Conservation (phyloP, 352 stramenopile genomes). For the Phytophthora citrophthora region DNA sequence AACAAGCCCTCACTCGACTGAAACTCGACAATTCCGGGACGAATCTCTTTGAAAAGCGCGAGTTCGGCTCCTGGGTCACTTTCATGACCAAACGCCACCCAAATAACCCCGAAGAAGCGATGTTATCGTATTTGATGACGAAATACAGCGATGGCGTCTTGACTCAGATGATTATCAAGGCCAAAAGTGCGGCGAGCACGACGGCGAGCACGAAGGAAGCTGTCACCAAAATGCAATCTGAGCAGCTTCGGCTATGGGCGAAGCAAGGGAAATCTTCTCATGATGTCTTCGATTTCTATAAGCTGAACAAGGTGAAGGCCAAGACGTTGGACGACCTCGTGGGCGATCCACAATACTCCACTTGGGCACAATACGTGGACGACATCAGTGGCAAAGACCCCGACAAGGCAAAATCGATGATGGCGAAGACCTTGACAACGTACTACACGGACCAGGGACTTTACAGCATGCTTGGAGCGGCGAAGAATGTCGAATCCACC, state of each 20-base stretch:
- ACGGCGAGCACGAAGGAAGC: not conserved
- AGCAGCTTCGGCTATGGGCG: conserved; percentile 1
- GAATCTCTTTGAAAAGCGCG: not conserved
- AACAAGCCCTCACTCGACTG: not conserved
- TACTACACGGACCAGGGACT: conserved; percentile 1
- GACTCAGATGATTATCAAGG: conserved; percentile 3
- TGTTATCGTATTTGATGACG: not conserved
- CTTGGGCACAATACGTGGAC: conserved; percentile 12
- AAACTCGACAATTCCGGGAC: not conserved
- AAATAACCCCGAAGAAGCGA: conserved; percentile 1
- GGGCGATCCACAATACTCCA: conserved; percentile 1
- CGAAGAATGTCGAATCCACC: conserved; percentile 1
- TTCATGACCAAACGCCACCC: conserved; percentile 1
- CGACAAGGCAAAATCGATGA: conserved; percentile 2
- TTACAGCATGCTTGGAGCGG: not conserved
- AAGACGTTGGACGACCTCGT: conserved; percentile 1
- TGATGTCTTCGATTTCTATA: not conserved
- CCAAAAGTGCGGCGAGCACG: not conserved
- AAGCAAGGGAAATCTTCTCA: conserved; percentile 2
- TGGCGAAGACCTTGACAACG: conserved; percentile 6
- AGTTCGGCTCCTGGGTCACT: conserved; percentile 3
- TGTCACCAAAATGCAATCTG: conserved; percentile 5
- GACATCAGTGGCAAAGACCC: not conserved
- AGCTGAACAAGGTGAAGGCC: not conserved
- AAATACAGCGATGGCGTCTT: conserved; percentile 4